Evolutionary conservation across 2,329 filamentous ascomycete genomes (phyloP).

Genomic region (Colletotrichum eremochloae): DNA sequence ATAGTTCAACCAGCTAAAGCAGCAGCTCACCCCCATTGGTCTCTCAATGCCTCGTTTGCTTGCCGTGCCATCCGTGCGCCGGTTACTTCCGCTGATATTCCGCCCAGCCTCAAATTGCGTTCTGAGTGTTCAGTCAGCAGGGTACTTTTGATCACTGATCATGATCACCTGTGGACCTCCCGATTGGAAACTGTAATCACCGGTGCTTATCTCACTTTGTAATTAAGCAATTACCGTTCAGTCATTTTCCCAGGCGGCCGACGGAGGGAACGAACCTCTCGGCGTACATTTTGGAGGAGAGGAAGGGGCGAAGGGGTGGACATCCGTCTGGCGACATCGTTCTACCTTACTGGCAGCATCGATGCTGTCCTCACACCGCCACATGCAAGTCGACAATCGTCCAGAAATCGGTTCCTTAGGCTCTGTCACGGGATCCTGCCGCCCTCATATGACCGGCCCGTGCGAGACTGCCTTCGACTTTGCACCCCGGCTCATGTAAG

Average conservation of each 20-base stretch:
- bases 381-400: constrained; percentile 28
- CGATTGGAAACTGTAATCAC: neutral
- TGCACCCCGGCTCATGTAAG: constrained; percentile 4
- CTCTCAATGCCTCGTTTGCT: neutral
- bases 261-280: neutral
- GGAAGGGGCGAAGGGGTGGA: too few relatives aligned
- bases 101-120: neutral
- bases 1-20: neutral
- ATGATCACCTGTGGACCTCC: neutral
- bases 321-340: neutral
- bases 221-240: neutral
- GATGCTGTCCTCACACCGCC: neutral
- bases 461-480: neutral
- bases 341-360: neutral
- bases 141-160: neutral
- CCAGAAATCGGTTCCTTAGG: constrained; percentile 11
- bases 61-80: neutral
- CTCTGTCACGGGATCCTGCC: constrained; percentile 20
- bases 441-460: constrained; percentile 30
- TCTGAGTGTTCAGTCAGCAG: neutral
- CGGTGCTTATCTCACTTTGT: neutral
- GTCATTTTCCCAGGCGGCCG: neutral
- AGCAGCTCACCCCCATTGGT: neutral
- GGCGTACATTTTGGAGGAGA: neutral
- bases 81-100: constrained; percentile 1